A percentile compares a stretch with the other conserved stretches of the same genome.
Conservation (phyloP, 108 stramenopile genomes). For the Stephanodiscus triporus region DNA sequence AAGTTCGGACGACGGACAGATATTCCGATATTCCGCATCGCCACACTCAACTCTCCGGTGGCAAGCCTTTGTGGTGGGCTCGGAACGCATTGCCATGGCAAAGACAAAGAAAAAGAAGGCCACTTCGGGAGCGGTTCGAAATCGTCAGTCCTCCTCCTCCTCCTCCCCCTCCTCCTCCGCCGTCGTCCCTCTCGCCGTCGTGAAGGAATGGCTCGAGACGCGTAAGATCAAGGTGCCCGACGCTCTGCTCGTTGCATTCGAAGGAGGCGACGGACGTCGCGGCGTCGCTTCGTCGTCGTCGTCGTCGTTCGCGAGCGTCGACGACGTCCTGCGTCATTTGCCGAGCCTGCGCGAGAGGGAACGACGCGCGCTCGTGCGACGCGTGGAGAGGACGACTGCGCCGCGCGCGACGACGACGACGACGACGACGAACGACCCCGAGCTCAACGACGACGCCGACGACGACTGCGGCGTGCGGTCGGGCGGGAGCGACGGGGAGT, state of each 20-base stretch:
- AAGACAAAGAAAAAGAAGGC: too few relatives aligned
- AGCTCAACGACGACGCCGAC: background rate
- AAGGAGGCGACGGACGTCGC: background rate
- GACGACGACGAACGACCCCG: conserved; percentile 12
- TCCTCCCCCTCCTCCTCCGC: too few relatives aligned
- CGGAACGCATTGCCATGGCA: too few relatives aligned
- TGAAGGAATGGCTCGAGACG: background rate
- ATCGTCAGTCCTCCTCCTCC: too few relatives aligned
- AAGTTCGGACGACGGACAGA: too few relatives aligned
- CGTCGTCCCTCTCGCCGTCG: background rate
- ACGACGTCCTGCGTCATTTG: conserved; percentile 25
- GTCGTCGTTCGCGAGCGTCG: conserved; percentile 2
- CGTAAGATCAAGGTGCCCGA: background rate
- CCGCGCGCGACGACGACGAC: background rate
- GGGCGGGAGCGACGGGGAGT: background rate
- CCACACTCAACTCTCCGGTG: too few relatives aligned
- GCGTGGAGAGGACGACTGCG: conserved; percentile 9
- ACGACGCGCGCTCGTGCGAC: conserved; percentile 38
- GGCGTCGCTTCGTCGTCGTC: conserved; percentile 5
- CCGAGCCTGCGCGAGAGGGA: conserved; percentile 36
- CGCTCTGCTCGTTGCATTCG: background rate
- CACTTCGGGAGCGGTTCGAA: too few relatives aligned
- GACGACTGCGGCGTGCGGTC: background rate
- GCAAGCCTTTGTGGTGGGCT: too few relatives aligned
- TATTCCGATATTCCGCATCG: too few relatives aligned